Conservation (phyloP, 768 basidiomycete genomes). For the Boletus vinaceobasis region DNA sequence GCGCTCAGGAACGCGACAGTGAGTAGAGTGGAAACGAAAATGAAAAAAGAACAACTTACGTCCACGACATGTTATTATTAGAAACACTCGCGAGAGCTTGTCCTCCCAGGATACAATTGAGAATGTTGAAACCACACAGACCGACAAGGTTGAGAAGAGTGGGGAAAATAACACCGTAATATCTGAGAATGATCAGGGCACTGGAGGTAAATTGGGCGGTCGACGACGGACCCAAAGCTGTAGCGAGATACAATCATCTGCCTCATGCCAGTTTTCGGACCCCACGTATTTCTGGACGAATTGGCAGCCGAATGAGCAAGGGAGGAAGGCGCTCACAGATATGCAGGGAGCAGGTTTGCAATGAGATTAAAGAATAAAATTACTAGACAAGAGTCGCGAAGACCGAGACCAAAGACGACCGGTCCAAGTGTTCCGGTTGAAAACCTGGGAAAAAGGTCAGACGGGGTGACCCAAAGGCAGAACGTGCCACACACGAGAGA, state of each 20-base stretch:
- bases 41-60: constrained; percentile 30
- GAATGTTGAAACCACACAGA: constrained; percentile 60
- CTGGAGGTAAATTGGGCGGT: constrained; percentile 27
- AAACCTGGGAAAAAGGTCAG: constrained; percentile 40
- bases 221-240: constrained; percentile 48
- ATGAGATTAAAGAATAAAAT: constrained; percentile 69
- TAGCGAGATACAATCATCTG: constrained; percentile 78
- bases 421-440: constrained; percentile 70
- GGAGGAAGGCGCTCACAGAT: constrained; percentile 42
- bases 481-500: constrained; percentile 38
- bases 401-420: constrained; percentile 53
- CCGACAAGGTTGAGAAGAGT: constrained; percentile 58
- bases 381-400: constrained; percentile 60
- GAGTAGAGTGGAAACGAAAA: constrained; percentile 2
- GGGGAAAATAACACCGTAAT: constrained; percentile 51
- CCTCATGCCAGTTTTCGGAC: constrained; percentile 74
- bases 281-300: constrained; percentile 54
- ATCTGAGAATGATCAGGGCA: constrained; percentile 30
- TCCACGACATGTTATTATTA: constrained; percentile 47
- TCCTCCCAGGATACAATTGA: constrained; percentile 67
- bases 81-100: constrained; percentile 61
- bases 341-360: constrained; percentile 55
- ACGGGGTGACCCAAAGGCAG: neutral
- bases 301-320: neutral
- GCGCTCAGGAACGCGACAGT: constrained; percentile 7